A percentile compares a stretch with the other conserved stretches of the same genome.
Evolutionary conservation across 1,284 basidiomycete genomes (phyloP).

Genomic region (Ceratobasidium sp.): DNA sequence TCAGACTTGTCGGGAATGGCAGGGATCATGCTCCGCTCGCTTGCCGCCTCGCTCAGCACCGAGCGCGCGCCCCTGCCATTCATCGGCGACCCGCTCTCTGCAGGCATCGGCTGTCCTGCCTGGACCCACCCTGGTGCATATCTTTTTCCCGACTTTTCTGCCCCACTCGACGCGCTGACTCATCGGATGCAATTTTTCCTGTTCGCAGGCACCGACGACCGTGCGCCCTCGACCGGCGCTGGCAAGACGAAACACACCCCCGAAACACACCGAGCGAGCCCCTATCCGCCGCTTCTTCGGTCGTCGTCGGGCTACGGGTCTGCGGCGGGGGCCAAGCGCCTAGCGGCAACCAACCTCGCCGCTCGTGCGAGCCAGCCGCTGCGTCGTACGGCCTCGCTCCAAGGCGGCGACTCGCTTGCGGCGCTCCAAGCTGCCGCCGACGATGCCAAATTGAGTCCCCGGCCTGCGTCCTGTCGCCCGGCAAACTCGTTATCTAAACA

Average conservation of each 20-base stretch:
- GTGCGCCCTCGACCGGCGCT: neutral
- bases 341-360: neutral
- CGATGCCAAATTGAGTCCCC: neutral
- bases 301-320: slow-evolving; percentile 22
- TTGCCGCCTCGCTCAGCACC: slow-evolving; percentile 25
- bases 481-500: neutral
- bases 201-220: slow-evolving; percentile 7
- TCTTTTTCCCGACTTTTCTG: neutral
- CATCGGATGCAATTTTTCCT: slow-evolving; percentile 15
- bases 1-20: slow-evolving; percentile 29
- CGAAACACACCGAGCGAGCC: slow-evolving; percentile 24
- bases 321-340: slow-evolving; percentile 13
- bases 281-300: slow-evolving; percentile 25
- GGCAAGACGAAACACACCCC: slow-evolving; percentile 26
- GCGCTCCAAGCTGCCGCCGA: slow-evolving; percentile 12
- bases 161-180: slow-evolving; percentile 5
- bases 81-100: slow-evolving; percentile 25
- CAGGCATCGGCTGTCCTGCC: neutral
- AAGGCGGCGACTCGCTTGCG: slow-evolving; percentile 30
- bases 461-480: neutral
- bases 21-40: slow-evolving; percentile 40
- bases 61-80: slow-evolving; percentile 32
- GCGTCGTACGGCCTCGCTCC: slow-evolving; percentile 24
- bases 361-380: slow-evolving; percentile 7
- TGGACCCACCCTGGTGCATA: slow-evolving; percentile 14